Conservation (phyloP, 2,329 filamentous ascomycete species). For the Sporothrix variecibatus region DNA sequence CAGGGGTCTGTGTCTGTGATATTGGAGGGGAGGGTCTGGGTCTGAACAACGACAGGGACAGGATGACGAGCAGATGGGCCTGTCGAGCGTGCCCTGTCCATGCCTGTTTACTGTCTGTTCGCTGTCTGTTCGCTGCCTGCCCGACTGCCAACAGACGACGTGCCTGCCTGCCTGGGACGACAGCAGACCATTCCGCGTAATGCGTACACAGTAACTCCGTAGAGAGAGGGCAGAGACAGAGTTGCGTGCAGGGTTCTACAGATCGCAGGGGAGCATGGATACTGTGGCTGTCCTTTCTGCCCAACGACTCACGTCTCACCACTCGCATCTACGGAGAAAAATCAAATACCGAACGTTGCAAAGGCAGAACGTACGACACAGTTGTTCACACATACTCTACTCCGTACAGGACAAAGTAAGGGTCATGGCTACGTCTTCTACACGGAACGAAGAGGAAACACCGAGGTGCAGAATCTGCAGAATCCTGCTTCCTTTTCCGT, state of each 20-base stretch:
- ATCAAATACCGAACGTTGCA: neutral
- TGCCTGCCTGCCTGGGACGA: neutral
- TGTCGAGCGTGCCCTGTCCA: neutral
- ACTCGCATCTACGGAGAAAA: no score
- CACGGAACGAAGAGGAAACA: neutral
- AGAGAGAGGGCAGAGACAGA: neutral
- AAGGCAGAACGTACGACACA: neutral
- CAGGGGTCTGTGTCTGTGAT: conserved; percentile 8
- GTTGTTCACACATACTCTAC: no score
- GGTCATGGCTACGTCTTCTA: neutral
- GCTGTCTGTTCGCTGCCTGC: neutral
- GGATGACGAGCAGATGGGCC: conserved; percentile 17
- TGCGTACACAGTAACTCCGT: no score
- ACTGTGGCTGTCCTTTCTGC: neutral
- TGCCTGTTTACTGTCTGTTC: neutral
- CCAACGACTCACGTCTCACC: neutral
- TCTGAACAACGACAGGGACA: neutral
- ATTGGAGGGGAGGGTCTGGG: conserved; percentile 6
- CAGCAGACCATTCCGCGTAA: conserved; percentile 10
- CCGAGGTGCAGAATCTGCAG: neutral
- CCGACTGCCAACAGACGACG: neutral
- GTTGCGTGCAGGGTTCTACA: neutral
- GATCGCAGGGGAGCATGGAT: neutral
- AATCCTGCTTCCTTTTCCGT: neutral
- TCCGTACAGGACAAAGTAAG: no score